phyloP scores from a whole-genome alignment of 176 grass and related monocot genomes.

The Oryza nivara region DNA sequence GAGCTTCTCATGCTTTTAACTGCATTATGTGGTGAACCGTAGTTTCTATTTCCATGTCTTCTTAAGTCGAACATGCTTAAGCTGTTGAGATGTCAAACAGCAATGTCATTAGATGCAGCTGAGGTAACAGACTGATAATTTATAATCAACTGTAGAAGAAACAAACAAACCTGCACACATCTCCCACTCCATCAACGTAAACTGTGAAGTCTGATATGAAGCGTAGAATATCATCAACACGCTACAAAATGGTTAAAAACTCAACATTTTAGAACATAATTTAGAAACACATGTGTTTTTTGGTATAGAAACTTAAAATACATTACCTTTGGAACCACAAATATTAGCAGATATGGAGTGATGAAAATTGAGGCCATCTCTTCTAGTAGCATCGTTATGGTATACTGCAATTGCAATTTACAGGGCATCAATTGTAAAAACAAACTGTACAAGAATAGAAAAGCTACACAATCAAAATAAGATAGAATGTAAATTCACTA shows the following conservation, averaged over 20 bases:
- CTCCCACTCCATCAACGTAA: conserved; percentile 65
- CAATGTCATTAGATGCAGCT: conserved; percentile 1
- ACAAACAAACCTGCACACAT: conserved; percentile 64
- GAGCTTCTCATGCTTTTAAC: conserved; percentile 62
- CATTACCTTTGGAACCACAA: conserved; percentile 66
- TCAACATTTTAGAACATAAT: conserved; percentile 1
- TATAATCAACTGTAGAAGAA: conserved; percentile 22
- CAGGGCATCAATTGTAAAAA: conserved; percentile 13
- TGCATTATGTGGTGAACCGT: conserved; percentile 59
- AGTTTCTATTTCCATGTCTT: conserved; percentile 68
- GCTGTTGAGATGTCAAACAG: conserved; percentile 42
- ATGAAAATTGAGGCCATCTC: conserved; percentile 72
- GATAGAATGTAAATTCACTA: background rate
- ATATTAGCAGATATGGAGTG: conserved; percentile 68
- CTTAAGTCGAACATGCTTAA: conserved; percentile 66
- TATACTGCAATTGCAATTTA: conserved; percentile 55
- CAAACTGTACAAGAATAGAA: background rate
- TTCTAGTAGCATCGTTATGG: conserved; percentile 66
- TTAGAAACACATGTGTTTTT: background rate
- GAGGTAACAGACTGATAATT: background rate
- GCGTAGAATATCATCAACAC: conserved; percentile 63
- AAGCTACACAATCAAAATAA: background rate
- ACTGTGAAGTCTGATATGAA: conserved; percentile 72
- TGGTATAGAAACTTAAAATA: background rate
- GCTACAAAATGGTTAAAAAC: conserved; percentile 35